A percentile compares a stretch with the other conserved stretches of the same genome.
Conservation (phyloP, 139 green algal genomes). For the Spirogloea muscicola region DNA sequence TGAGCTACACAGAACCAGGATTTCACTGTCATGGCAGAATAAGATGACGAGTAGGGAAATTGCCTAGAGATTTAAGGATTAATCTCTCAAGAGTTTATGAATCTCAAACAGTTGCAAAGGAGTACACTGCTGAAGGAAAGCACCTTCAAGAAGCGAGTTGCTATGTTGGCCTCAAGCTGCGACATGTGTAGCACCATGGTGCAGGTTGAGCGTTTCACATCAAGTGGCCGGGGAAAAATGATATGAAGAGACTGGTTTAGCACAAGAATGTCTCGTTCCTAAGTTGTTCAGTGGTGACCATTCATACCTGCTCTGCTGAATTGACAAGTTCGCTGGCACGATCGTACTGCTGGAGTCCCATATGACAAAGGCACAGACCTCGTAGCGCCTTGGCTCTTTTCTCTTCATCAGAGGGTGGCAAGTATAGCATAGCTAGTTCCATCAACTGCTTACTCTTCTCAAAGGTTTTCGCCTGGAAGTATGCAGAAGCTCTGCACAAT, state of each 20-base stretch:
- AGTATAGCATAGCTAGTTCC: constrained; percentile 13
- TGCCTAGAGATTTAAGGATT: too few relatives aligned
- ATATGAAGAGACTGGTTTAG: too few relatives aligned
- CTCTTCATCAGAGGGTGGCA: not conserved
- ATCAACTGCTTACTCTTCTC: constrained; percentile 14
- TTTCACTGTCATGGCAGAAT: too few relatives aligned
- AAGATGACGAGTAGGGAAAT: too few relatives aligned
- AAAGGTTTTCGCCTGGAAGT: constrained; percentile 14
- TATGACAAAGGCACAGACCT: constrained; percentile 27
- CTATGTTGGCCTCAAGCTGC: constrained; percentile 26
- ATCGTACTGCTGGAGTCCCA: constrained; percentile 18
- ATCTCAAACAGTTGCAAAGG: too few relatives aligned
- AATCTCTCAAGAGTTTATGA: too few relatives aligned
- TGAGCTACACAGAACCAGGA: constrained; percentile 10
- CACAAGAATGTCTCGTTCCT: too few relatives aligned
- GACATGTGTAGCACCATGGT: too few relatives aligned
- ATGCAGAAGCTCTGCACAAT: constrained; percentile 20
- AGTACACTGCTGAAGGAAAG: not conserved
- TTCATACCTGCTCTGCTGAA: constrained; percentile 32
- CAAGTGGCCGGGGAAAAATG: too few relatives aligned
- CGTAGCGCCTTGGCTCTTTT: constrained; percentile 24
- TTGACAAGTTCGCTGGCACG: constrained; percentile 15
- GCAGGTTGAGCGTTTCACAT: too few relatives aligned
- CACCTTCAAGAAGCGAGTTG: constrained; percentile 23
- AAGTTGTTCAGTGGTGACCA: too few relatives aligned